Conservation (phyloP, 2,329 filamentous ascomycete species). For the Paraphaeosphaeria sporulosa region DNA sequence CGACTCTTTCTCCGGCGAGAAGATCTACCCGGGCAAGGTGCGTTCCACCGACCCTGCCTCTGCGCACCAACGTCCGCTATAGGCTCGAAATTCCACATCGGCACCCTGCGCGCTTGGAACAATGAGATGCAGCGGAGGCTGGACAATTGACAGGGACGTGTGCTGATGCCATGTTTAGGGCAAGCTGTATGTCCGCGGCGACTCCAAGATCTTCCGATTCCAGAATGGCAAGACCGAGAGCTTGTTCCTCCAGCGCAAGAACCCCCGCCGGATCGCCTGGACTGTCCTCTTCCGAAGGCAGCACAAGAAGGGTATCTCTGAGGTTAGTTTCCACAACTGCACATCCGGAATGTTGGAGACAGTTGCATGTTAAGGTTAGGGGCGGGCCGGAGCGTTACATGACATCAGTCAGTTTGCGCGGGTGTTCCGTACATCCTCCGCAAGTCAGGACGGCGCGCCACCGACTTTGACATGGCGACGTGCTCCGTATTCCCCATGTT, state of each 20-base stretch:
- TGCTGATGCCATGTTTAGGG: constrained; percentile 67
- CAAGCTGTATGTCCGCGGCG: constrained; percentile 99
- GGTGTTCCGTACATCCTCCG: background rate
- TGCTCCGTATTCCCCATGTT: background rate
- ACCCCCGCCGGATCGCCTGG: constrained; percentile 99
- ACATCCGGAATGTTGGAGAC: constrained; percentile 2
- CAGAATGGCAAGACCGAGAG: constrained; percentile 99
- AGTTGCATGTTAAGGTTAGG: no score
- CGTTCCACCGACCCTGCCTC: constrained; percentile 43
- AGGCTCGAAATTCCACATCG: constrained; percentile 33
- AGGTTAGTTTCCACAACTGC: constrained; percentile 69
- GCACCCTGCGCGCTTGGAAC: constrained; percentile 23
- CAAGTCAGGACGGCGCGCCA: background rate
- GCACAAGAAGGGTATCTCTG: constrained; percentile 99
- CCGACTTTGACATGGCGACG: background rate
- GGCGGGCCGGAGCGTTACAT: background rate
- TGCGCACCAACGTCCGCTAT: constrained; percentile 22
- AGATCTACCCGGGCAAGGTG: constrained; percentile 84
- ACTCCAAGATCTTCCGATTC: constrained; percentile 99
- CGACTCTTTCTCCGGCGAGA: constrained; percentile 78
- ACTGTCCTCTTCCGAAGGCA: constrained; percentile 97
- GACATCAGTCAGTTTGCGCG: constrained; percentile 3
- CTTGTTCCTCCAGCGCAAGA: constrained; percentile 99
- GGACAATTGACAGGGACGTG: constrained; percentile 20
- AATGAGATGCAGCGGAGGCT: constrained; percentile 21